A percentile compares a stretch with the other conserved stretches of the same genome.
These are phyloP conservation scores for Paralagenidium karlingii DNA, from an alignment of 352 stramenopile genomes.

Conservation along the genomic window DNA sequence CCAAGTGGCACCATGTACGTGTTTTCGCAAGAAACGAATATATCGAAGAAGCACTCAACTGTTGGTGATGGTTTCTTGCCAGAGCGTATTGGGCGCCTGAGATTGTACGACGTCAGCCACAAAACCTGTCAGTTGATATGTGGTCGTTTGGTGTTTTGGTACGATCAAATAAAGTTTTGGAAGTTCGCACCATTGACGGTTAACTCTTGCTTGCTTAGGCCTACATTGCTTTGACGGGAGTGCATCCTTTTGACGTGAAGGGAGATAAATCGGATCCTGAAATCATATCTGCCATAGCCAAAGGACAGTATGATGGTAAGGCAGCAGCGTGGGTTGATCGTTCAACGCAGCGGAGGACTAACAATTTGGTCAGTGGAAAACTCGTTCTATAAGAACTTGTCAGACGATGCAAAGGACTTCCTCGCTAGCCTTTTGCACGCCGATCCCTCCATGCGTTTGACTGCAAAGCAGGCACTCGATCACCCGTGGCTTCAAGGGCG, in stretches of 20 bases:
- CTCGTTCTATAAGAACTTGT: slow-evolving; percentile 49
- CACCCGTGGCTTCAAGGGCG: slow-evolving; percentile 48
- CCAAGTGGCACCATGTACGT: slow-evolving; percentile 58
- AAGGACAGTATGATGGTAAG: slow-evolving; percentile 45
- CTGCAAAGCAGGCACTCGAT: slow-evolving; percentile 31
- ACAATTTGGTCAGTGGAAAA: slow-evolving; percentile 57
- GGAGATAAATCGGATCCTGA: slow-evolving; percentile 57
- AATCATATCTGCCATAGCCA: slow-evolving; percentile 43
- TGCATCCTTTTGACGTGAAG: slow-evolving; percentile 65
- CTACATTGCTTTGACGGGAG: slow-evolving; percentile 64
- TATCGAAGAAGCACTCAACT: too few species aligned
- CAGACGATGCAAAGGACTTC: slow-evolving; percentile 44
- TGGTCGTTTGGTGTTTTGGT: slow-evolving; percentile 71
- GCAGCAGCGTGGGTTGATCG: background rate
- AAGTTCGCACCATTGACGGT: background rate
- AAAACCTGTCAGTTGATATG: slow-evolving; percentile 67
- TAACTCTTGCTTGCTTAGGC: slow-evolving; percentile 10
- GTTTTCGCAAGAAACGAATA: background rate
- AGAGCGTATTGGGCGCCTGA: slow-evolving; percentile 73
- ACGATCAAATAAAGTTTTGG: background rate
- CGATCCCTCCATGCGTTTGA: slow-evolving; percentile 34
- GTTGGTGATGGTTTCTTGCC: slow-evolving; percentile 1
- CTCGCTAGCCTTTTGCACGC: slow-evolving; percentile 31
- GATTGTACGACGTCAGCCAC: slow-evolving; percentile 52
- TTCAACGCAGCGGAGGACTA: background rate